Evolutionary conservation across 306 rosid species (phyloP).

Genomic region (Casuarina cunninghamiana): DNA sequence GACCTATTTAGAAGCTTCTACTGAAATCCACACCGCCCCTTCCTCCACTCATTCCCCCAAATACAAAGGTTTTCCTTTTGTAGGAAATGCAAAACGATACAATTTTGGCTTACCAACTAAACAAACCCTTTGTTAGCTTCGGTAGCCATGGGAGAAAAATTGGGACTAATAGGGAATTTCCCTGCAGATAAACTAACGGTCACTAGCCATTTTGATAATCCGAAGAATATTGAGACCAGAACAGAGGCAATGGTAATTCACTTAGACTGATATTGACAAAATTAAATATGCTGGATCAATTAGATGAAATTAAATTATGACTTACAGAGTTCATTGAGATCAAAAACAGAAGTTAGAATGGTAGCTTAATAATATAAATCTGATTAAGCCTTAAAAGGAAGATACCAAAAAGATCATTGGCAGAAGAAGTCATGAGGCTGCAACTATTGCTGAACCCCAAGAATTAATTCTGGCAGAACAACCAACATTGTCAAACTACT

Average conservation of each 20-base stretch:
- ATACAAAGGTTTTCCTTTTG: no score
- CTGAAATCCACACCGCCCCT: no score
- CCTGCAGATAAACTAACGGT: no score
- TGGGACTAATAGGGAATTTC: no score
- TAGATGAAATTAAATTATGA: neutral
- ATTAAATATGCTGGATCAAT: slow-evolving; percentile 5
- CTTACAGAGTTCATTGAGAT: neutral
- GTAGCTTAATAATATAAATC: neutral
- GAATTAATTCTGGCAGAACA: slow-evolving; percentile 34
- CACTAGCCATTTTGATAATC: no score
- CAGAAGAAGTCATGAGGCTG: slow-evolving; percentile 64
- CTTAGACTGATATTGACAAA: neutral
- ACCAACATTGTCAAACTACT: slow-evolving; percentile 7
- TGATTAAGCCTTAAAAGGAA: neutral
- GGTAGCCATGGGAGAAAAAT: no score
- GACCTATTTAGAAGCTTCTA: no score
- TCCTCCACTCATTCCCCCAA: no score
- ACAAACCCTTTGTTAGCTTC: no score
- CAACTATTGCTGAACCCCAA: slow-evolving; percentile 17
- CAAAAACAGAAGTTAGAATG: neutral
- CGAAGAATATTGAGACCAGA: no score
- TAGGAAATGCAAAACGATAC: no score
- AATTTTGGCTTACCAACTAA: no score
- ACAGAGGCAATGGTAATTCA: neutral
- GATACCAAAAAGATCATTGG: slow-evolving; percentile 46